Evolutionary conservation across 495 filamentous ascomycete genomes (phyloP).

Genomic region (Aspergillus saccharolyticus): DNA sequence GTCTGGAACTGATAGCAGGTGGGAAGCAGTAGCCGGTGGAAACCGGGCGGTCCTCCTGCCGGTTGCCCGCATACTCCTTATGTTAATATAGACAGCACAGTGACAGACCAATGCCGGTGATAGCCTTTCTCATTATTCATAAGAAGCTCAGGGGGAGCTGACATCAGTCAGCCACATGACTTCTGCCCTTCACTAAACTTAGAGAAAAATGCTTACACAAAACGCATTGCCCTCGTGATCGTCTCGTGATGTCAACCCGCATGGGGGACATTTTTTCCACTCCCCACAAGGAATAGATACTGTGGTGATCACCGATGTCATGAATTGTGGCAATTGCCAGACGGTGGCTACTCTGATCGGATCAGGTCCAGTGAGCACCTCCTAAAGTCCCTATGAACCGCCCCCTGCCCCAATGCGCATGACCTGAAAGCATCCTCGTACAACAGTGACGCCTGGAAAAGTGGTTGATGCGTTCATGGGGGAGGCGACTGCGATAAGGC

Average conservation of each 20-base stretch:
- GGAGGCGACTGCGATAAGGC: neutral
- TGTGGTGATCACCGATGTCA: no score
- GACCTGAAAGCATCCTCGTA: no score
- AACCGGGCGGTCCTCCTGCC: slow-evolving; percentile 12
- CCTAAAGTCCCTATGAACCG: neutral
- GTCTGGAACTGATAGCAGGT: neutral
- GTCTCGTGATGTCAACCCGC: neutral
- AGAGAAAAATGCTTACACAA: no score
- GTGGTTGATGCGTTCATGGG: neutral
- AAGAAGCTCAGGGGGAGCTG: neutral
- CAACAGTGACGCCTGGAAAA: neutral
- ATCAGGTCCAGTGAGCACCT: no score
- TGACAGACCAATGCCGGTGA: slow-evolving; percentile 1
- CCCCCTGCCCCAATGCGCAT: no score
- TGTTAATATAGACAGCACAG: no score
- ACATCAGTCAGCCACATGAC: neutral
- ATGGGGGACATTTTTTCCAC: neutral
- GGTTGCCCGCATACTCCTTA: neutral
- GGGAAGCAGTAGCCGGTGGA: slow-evolving; percentile 17
- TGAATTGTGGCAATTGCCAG: no score
- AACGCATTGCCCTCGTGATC: neutral
- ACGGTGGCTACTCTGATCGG: no score
- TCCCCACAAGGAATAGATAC: no score
- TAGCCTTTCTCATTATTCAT: neutral
- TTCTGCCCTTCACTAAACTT: no score